Evolutionary conservation across 345 rosid genomes (phyloP).

Genomic region (Ceriops tagal): DNA sequence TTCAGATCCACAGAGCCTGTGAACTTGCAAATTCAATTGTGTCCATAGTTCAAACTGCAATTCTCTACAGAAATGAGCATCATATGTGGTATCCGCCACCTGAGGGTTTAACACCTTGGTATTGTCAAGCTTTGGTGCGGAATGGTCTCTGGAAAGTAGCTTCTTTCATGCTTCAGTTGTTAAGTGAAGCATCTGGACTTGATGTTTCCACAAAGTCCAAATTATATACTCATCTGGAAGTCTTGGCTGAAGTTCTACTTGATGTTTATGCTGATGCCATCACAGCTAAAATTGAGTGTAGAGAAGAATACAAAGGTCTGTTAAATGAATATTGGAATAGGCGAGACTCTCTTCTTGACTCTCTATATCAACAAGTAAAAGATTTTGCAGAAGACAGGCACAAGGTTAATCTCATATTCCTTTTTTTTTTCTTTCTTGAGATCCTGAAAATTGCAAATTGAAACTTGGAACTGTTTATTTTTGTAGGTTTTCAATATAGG

Average conservation of each 20-base stretch:
- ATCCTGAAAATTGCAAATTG: constrained; percentile 4
- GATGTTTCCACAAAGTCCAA: constrained; percentile 59
- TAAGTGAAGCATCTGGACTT: constrained; percentile 50
- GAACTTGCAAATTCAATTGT: constrained; percentile 79
- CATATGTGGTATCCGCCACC: constrained; percentile 92
- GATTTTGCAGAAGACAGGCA: constrained; percentile 38
- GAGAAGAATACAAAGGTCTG: constrained; percentile 64
- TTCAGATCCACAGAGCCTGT: constrained; percentile 67
- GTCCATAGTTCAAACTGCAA: constrained; percentile 52
- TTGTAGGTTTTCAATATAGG: constrained; percentile 48
- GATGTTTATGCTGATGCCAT: constrained; percentile 66
- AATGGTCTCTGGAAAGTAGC: constrained; percentile 81
- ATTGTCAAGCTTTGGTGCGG: constrained; percentile 58
- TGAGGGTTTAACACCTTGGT: constrained; percentile 83
- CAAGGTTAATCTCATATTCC: constrained; percentile 45
- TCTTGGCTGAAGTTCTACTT: constrained; percentile 63
- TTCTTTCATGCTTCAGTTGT: constrained; percentile 64
- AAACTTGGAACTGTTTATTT: constrained; percentile 16
- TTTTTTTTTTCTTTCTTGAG: constrained; percentile 1
- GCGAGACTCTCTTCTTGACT: constrained; percentile 65
- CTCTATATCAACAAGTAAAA: constrained; percentile 66
- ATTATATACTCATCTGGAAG: constrained; percentile 52
- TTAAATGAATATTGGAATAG: constrained; percentile 72
- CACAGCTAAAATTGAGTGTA: constrained; percentile 61
- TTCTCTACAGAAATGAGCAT: constrained; percentile 69